These are phyloP conservation scores for Backusella morwellensis DNA, from an alignment of 192 early-diverging fungal species.

Conservation along the genomic window DNA sequence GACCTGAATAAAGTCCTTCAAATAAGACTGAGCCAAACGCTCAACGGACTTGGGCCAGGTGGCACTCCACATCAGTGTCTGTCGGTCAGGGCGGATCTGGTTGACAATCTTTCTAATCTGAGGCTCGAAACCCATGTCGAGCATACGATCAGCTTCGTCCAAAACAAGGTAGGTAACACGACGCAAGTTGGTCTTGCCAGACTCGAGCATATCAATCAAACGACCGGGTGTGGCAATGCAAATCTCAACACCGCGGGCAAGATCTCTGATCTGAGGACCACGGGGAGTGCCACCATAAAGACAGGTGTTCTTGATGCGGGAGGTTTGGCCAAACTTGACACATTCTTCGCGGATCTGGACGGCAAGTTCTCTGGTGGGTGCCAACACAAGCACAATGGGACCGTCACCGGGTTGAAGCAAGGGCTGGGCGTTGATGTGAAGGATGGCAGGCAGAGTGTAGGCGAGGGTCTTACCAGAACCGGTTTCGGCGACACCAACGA, in stretches of 20 bases:
- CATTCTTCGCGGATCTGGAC: constrained; percentile 96
- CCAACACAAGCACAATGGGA: constrained; percentile 93
- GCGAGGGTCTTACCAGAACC: constrained; percentile 96
- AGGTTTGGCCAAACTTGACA: constrained; percentile 87
- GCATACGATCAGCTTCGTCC: constrained; percentile 99
- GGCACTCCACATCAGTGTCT: constrained; percentile 99
- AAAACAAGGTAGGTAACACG: constrained; percentile 97
- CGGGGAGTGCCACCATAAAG: constrained; percentile 94
- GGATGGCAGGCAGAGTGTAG: constrained; percentile 92
- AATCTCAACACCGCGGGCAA: constrained; percentile 83
- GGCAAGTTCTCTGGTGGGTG: constrained; percentile 96
- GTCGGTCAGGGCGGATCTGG: constrained; percentile 95
- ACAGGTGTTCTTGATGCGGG: constrained; percentile 91
- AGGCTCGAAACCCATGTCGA: constrained; percentile 99
- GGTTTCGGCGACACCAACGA: constrained; percentile 88
- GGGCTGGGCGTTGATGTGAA: constrained; percentile 98
- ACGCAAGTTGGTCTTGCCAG: constrained; percentile 84
- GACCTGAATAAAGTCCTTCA: constrained; percentile 94
- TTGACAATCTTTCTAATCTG: constrained; percentile 98
- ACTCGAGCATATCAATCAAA: constrained; percentile 95
- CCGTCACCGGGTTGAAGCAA: constrained; percentile 90
- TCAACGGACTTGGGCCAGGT: constrained; percentile 99
- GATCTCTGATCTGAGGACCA: constrained; percentile 87
- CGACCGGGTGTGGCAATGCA: constrained; percentile 98
- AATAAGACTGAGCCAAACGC: constrained; percentile 85